Percentiles rank a stretch among this genome's conserved stretches.
Evolutionary conservation across 202 grass and related monocot species (phyloP).

Genomic region (Setaria italica): DNA sequence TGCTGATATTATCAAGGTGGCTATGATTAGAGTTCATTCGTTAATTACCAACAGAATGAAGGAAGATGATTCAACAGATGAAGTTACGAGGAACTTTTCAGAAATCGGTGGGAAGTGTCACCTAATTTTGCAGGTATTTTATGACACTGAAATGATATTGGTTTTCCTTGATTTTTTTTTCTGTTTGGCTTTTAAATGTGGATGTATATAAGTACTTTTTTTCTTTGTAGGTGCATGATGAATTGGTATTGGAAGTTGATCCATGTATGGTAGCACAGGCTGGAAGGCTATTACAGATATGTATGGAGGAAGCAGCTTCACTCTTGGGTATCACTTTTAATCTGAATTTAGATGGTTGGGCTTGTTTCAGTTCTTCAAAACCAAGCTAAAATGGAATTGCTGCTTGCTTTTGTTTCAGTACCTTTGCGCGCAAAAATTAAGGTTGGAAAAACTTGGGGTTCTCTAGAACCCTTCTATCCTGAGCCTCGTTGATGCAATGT

Average conservation of each 20-base stretch:
- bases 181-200: not conserved
- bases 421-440: slow-evolving; percentile 86
- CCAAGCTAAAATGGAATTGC: slow-evolving; percentile 36
- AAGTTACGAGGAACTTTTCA: slow-evolving; percentile 50
- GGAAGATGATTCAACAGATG: slow-evolving; percentile 49
- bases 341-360: slow-evolving; percentile 27
- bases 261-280: slow-evolving; percentile 58
- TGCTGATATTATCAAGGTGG: slow-evolving; percentile 93
- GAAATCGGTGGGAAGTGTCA: slow-evolving; percentile 70
- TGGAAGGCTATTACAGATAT: slow-evolving; percentile 70
- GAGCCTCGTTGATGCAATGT: slow-evolving; percentile 49
- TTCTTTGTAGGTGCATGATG: slow-evolving; percentile 81
- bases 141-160: not conserved
- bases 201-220: slow-evolving; percentile 37
- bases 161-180: slow-evolving; percentile 32
- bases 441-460: slow-evolving; percentile 94
- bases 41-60: slow-evolving; percentile 56
- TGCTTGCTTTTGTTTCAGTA: slow-evolving; percentile 63
- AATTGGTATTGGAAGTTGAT: slow-evolving; percentile 90
- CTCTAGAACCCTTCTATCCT: slow-evolving; percentile 68
- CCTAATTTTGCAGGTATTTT: slow-evolving; percentile 84
- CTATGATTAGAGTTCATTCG: slow-evolving; percentile 93
- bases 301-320: slow-evolving; percentile 85
- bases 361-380: slow-evolving; percentile 10
- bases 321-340: slow-evolving; percentile 65